Evolutionary conservation across 129 eudicot genomes (phyloP).

Genomic region (Saposhnikovia divaricata): DNA sequence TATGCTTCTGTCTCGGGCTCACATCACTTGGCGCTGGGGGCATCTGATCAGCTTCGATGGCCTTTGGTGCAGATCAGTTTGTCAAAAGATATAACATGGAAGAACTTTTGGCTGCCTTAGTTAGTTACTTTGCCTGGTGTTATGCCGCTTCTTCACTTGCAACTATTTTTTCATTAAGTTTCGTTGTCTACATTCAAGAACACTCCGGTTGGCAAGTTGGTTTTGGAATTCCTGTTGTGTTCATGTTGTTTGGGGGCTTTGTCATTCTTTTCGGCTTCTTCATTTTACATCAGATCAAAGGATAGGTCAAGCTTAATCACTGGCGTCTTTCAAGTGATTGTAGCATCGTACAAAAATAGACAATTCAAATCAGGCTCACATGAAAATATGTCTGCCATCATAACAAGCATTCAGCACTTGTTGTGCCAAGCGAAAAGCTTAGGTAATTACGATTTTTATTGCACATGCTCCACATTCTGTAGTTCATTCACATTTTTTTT

Average conservation of each 20-base stretch:
- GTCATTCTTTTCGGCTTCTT: constrained; percentile 14
- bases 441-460: background rate
- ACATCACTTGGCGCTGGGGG: constrained; percentile 46
- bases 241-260: constrained; percentile 11
- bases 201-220: constrained; percentile 38
- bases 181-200: background rate
- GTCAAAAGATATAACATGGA: background rate
- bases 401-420: constrained; percentile 7
- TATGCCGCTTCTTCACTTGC: constrained; percentile 23
- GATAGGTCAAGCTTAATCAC: constrained; percentile 17
- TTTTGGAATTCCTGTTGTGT: constrained; percentile 29
- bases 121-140: constrained; percentile 37
- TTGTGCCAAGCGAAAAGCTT: constrained; percentile 14
- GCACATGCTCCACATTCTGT: no score
- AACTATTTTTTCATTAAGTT: background rate
- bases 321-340: constrained; percentile 32
- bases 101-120: background rate
- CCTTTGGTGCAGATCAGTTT: constrained; percentile 51
- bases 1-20: constrained; percentile 28
- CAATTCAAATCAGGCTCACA: no score
- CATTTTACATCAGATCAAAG: background rate
- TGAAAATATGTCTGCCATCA: background rate
- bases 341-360: constrained; percentile 25
- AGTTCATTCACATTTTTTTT: no score
- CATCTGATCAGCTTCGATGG: constrained; percentile 31